Evolutionary conservation across 495 filamentous ascomycete species (phyloP).

Genomic region (Penicillium argentinense): DNA sequence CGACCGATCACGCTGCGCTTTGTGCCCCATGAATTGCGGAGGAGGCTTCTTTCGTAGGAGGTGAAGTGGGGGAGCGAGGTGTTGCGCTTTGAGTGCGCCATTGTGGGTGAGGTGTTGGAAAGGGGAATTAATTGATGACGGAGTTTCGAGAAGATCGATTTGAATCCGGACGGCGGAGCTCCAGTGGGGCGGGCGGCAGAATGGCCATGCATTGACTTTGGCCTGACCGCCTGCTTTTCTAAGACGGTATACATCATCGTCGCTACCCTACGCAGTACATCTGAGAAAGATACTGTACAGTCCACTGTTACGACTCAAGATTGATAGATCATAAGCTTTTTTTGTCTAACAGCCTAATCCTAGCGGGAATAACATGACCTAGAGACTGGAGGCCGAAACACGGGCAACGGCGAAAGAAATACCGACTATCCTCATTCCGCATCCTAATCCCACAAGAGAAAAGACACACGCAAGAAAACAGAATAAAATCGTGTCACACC

Average conservation of each 20-base stretch:
- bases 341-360: not conserved
- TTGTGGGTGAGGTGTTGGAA: slow-evolving; percentile 10
- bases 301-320: too few relatives aligned
- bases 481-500: not conserved
- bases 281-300: too few relatives aligned
- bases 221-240: too few relatives aligned
- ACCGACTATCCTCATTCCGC: too few relatives aligned
- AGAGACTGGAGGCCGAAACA: too few relatives aligned
- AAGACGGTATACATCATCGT: too few relatives aligned
- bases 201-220: too few relatives aligned
- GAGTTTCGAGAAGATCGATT: not conserved
- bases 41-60: slow-evolving; percentile 79
- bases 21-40: slow-evolving; percentile 77
- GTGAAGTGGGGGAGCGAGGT: slow-evolving; percentile 97
- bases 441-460: too few relatives aligned
- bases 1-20: slow-evolving; percentile 83
- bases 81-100: slow-evolving; percentile 76
- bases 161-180: not conserved
- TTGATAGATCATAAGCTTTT: not conserved
- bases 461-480: not conserved
- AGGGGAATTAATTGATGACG: not conserved
- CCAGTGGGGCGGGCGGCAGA: not conserved
- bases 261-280: too few relatives aligned
- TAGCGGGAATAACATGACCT: not conserved
- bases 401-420: too few relatives aligned